phyloP scores from a whole-genome alignment of 768 basidiomycete species.

The Leccinum sublutescens region DNA sequence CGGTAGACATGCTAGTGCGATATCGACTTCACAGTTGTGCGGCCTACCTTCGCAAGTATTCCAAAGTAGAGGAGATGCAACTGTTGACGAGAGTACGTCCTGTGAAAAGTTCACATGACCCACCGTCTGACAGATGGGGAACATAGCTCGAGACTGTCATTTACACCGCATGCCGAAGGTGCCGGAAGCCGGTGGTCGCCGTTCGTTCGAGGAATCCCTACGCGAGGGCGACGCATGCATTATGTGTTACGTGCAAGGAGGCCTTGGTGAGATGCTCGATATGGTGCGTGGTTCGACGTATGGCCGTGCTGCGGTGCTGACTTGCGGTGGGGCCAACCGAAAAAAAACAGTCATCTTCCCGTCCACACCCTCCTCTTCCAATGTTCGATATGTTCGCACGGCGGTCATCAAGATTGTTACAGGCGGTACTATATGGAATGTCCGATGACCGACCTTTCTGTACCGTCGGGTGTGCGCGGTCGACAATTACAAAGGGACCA shows the following conservation, averaged over 20 bases:
- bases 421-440: conserved; percentile 60
- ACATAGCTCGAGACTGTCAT: conserved; percentile 72
- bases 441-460: conserved; percentile 49
- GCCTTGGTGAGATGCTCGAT: conserved; percentile 60
- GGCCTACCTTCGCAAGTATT: conserved; percentile 73
- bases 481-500: conserved; percentile 21
- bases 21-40: conserved; percentile 62
- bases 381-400: conserved; percentile 75
- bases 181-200: conserved; percentile 57
- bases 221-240: conserved; percentile 46
- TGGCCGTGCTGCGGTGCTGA: neutral
- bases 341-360: conserved; percentile 61
- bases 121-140: neutral
- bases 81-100: conserved; percentile 50
- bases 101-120: no score
- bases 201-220: conserved; percentile 33
- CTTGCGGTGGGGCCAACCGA: neutral
- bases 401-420: conserved; percentile 81
- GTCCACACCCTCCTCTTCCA: conserved; percentile 69
- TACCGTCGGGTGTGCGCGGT: conserved; percentile 17
- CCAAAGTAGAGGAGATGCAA: conserved; percentile 48
- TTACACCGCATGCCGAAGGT: conserved; percentile 67
- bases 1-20: conserved; percentile 60
- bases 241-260: conserved; percentile 55
- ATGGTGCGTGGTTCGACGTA: conserved; percentile 48